Evolutionary conservation across 805 yeast genomes (phyloP), one percentile per base, ranked within the genome.

Genomic region (Hanseniaspora lindneri): DNA sequence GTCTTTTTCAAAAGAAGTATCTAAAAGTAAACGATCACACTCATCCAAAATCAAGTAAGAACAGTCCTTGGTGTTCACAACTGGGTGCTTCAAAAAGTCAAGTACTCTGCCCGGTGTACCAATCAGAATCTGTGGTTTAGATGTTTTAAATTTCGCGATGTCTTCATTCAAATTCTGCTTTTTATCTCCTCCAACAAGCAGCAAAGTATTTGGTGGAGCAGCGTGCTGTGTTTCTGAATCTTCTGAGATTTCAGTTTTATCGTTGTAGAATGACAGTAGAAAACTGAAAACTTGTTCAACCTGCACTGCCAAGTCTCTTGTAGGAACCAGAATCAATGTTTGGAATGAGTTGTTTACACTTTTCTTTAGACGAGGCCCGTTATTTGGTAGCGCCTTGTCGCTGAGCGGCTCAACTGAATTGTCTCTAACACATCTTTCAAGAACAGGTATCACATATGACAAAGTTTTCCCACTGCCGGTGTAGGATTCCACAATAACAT

Each of bases 381-480:
- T 56, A 54, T 53, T 57, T 64, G 47, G 58, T 3, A 60, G 49
- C 56, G 56, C 62, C 7, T 56, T 51, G 29, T 56, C 52, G 21
- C 47, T 49, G 27, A 43, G 19, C 3, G 1, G 19, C 0, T 27
- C 30, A 11, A 14, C 32, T 3, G 44, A 34, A 34, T 21, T 39
- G 27, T 63, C 67, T 3, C 60, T 58, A 5, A 71, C 51, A 7
- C 87, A 63, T 55, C 78, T 80, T 56, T 87, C 89, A 4, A 87
- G 58, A 1, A 83, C 73, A 0, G 98, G 98, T 2, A 92, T 71
- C 4, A 79, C 76, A 66, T 83, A 92, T 3, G 96, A 82, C n/a
- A 88, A 63, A 0, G 98, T 92, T 61, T 92, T 92, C n/a, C 98
- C 98, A 0, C 96, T 87, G 0, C 98, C 98, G 0, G 98, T 92